phyloP scores from a whole-genome alignment of 2,329 filamentous ascomycete species.

The Endoconidiophora laricicola region DNA sequence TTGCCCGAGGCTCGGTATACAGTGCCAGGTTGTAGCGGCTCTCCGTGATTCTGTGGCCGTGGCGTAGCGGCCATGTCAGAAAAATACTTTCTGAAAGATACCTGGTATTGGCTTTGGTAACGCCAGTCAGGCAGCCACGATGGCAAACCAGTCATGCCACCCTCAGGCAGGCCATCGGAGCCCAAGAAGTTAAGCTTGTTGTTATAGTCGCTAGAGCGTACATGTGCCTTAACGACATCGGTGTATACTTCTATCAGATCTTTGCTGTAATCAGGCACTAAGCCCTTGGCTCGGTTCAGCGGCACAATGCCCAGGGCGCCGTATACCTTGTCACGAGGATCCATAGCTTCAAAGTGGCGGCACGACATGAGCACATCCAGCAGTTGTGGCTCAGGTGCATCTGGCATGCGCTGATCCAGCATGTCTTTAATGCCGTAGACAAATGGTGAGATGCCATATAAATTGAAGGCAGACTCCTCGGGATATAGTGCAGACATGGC shows the following conservation, averaged over 20 bases:
- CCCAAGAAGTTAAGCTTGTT: constrained; percentile 14
- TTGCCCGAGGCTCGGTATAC: constrained; percentile 14
- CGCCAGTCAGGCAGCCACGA: constrained; percentile 15
- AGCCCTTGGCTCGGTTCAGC: constrained; percentile 15
- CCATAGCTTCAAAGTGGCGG: constrained; percentile 14
- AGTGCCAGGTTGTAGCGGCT: background rate
- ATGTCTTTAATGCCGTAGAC: constrained; percentile 13
- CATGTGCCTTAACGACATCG: constrained; percentile 14
- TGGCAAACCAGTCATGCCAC: constrained; percentile 14
- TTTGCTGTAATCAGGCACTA: constrained; percentile 16
- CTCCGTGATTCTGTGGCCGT: background rate
- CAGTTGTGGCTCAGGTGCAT: constrained; percentile 6
- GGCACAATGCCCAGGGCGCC: constrained; percentile 16
- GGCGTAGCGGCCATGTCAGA: constrained; percentile 10
- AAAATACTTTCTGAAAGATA: constrained; percentile 13
- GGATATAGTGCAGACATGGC: constrained; percentile 12
- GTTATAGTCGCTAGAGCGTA: constrained; percentile 11
- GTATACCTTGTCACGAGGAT: constrained; percentile 18
- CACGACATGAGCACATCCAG: constrained; percentile 12
- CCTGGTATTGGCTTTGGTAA: constrained; percentile 13
- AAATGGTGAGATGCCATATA: constrained; percentile 11
- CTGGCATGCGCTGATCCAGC: constrained; percentile 7
- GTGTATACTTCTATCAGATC: constrained; percentile 16
- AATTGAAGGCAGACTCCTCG: constrained; percentile 11
- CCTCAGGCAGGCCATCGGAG: constrained; percentile 14